Conservation (phyloP, 1,284 basidiomycete species). For the Boletus austroedulis region DNA sequence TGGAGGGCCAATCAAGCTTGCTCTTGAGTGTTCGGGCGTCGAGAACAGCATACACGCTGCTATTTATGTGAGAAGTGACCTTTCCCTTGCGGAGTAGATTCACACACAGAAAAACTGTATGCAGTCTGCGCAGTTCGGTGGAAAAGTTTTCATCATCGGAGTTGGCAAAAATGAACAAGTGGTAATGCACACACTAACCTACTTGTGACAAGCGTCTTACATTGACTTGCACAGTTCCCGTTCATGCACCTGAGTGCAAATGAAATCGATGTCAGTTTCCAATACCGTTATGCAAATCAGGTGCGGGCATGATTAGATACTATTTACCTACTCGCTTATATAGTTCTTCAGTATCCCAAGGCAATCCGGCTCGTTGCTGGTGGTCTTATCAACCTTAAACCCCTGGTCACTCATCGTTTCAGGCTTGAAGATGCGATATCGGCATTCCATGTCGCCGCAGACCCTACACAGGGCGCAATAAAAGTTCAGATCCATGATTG, state of each 20-base stretch:
- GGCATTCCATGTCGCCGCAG: conserved; percentile 77
- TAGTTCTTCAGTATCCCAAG: conserved; percentile 62
- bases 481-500: conserved; percentile 61
- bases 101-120: conserved; percentile 2
- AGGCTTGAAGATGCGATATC: conserved; percentile 71
- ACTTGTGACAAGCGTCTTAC: background rate
- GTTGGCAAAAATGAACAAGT: conserved; percentile 59
- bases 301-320: conserved; percentile 26
- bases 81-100: background rate
- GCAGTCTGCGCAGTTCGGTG: conserved; percentile 56
- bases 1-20: conserved; percentile 46
- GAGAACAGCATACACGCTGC: conserved; percentile 71
- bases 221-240: conserved; percentile 46
- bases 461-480: conserved; percentile 62
- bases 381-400: conserved; percentile 74
- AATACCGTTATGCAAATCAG: conserved; percentile 64
- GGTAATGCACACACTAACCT: conserved; percentile 30
- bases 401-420: conserved; percentile 83
- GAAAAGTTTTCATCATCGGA: conserved; percentile 64
- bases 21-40: conserved; percentile 76
- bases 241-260: conserved; percentile 68
- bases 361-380: conserved; percentile 75
- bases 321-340: background rate
- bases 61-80: conserved; percentile 48
- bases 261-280: conserved; percentile 62